phyloP scores from a whole-genome alignment of 495 filamentous ascomycete genomes.

The Talaromyces thailandensis region DNA sequence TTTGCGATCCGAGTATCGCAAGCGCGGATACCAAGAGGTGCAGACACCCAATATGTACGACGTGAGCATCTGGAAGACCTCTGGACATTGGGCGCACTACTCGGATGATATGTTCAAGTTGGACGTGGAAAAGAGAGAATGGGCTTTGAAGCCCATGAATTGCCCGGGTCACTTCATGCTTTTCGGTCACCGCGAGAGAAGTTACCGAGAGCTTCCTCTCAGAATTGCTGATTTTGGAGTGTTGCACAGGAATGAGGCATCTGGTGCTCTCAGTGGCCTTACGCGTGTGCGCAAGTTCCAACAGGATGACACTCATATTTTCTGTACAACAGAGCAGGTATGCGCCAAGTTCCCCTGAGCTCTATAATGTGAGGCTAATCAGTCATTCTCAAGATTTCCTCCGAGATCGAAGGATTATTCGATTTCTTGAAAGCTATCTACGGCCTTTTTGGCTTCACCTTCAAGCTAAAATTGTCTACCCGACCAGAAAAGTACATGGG shows the following conservation, averaged over 20 bases:
- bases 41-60: slow-evolving; percentile 97
- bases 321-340: slow-evolving; percentile 71
- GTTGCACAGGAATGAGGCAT: slow-evolving; percentile 89
- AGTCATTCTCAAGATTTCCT: slow-evolving; percentile 48
- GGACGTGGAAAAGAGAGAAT: slow-evolving; percentile 78
- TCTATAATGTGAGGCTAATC: slow-evolving; percentile 5
- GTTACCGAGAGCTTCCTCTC: slow-evolving; percentile 81
- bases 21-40: slow-evolving; percentile 89
- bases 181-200: slow-evolving; percentile 68
- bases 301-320: slow-evolving; percentile 94
- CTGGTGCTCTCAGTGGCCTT: slow-evolving; percentile 80
- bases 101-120: slow-evolving; percentile 95
- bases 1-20: slow-evolving; percentile 81
- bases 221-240: slow-evolving; percentile 93
- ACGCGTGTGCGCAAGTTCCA: slow-evolving; percentile 89
- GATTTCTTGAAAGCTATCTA: slow-evolving; percentile 81
- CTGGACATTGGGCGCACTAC: slow-evolving; percentile 94
- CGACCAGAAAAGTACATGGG: slow-evolving; percentile 89
- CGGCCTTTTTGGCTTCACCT: slow-evolving; percentile 86
- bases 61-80: slow-evolving; percentile 79
- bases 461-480: slow-evolving; percentile 92
- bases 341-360: neutral
- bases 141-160: slow-evolving; percentile 91
- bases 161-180: slow-evolving; percentile 82
- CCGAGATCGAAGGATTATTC: slow-evolving; percentile 80